These are phyloP conservation scores for Neonothopanus nambi DNA, from an alignment of 1,284 basidiomycete genomes.

Conservation along the genomic window DNA sequence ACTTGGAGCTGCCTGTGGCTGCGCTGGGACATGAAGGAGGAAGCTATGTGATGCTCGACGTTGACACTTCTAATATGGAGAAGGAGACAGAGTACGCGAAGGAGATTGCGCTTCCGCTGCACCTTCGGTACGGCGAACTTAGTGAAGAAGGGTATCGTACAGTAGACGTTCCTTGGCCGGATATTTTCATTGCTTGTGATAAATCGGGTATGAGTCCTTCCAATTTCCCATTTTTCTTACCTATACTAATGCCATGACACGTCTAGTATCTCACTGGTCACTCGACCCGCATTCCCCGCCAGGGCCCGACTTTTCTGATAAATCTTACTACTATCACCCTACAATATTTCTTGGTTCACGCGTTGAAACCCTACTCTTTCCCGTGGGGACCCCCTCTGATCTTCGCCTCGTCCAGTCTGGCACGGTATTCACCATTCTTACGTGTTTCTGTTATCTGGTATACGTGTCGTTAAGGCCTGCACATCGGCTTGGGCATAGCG, in stretches of 20 bases:
- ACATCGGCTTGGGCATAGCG: neutral
- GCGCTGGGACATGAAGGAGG: slow-evolving; percentile 34
- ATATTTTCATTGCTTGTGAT: slow-evolving; percentile 41
- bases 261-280: no score
- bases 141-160: slow-evolving; percentile 21
- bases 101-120: slow-evolving; percentile 46
- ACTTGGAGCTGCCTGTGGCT: slow-evolving; percentile 50
- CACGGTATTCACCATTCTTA: slow-evolving; percentile 39
- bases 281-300: no score
- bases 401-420: slow-evolving; percentile 41
- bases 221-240: neutral
- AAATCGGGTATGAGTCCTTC: slow-evolving; percentile 19
- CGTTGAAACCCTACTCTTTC: slow-evolving; percentile 31
- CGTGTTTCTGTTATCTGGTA: slow-evolving; percentile 39
- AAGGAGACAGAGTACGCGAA: slow-evolving; percentile 16
- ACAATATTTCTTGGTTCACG: neutral
- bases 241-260: neutral
- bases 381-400: slow-evolving; percentile 39
- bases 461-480: slow-evolving; percentile 17
- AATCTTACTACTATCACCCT: neutral
- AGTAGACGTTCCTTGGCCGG: slow-evolving; percentile 34
- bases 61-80: neutral
- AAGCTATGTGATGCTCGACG: no score
- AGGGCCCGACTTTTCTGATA: no score
- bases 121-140: slow-evolving; percentile 48